Conservation (phyloP, 1,284 basidiomycete species). For the Spongispora temasekensis region DNA sequence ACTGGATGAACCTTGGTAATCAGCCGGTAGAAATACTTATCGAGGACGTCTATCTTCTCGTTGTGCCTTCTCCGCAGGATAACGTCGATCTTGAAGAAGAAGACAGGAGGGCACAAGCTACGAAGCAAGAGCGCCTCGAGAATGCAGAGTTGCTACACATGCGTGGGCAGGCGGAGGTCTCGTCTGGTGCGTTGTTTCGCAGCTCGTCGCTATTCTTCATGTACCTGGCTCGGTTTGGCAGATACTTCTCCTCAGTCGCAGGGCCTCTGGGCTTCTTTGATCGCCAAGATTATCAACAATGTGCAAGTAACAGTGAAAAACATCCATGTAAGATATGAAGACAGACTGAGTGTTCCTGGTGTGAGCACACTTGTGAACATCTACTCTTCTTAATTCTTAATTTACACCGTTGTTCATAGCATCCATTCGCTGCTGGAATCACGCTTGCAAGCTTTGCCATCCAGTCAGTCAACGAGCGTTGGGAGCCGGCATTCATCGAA, state of each 20-base stretch:
- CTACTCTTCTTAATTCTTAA: background rate
- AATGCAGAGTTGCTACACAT: constrained; percentile 88
- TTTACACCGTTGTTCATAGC: constrained; percentile 45
- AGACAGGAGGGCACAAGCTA: constrained; percentile 77
- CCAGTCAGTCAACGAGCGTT: constrained; percentile 89
- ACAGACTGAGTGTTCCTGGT: constrained; percentile 90
- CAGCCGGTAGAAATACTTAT: constrained; percentile 92
- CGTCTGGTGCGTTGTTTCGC: constrained; percentile 42
- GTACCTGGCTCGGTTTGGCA: constrained; percentile 6
- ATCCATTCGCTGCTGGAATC: constrained; percentile 92
- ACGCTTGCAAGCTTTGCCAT: constrained; percentile 94
- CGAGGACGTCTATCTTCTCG: constrained; percentile 95
- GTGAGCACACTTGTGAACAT: constrained; percentile 44
- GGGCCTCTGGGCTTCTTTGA: constrained; percentile 82
- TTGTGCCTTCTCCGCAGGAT: constrained; percentile 78
- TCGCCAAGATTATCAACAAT: constrained; percentile 94
- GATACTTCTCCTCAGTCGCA: constrained; percentile 77
- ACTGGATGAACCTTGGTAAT: constrained; percentile 94
- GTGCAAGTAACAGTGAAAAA: constrained; percentile 95
- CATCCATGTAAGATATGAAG: constrained; percentile 96
- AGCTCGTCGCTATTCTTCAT: constrained; percentile 1
- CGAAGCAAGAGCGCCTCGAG: constrained; percentile 87
- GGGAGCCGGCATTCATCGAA: constrained; percentile 96
- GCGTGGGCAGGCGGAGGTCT: constrained; percentile 58
- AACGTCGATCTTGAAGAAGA: constrained; percentile 85